Percentiles rank a stretch among this genome's conserved stretches.
phyloP scores from a whole-genome alignment of 768 basidiomycete genomes.

The Fomitopsis pulvina region DNA sequence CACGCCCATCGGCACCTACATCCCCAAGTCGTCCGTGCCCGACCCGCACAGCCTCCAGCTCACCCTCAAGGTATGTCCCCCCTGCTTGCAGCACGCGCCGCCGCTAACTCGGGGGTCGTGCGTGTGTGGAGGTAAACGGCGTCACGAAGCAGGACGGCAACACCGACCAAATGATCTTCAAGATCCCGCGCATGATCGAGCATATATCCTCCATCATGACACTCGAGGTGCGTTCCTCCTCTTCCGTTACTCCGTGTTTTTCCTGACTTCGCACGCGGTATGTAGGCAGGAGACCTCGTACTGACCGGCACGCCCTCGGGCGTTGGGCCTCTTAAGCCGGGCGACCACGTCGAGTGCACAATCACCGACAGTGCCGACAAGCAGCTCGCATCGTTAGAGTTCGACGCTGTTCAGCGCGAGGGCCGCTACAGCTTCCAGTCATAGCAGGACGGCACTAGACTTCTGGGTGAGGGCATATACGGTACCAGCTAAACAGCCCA shows the following conservation, averaged over 20 bases:
- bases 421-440: constrained; percentile 60
- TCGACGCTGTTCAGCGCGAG: constrained; percentile 56
- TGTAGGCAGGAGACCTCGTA: constrained; percentile 85
- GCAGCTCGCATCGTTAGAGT: constrained; percentile 54
- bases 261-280: background rate
- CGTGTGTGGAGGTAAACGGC: constrained; percentile 65
- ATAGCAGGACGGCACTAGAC: background rate
- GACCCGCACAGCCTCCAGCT: constrained; percentile 77
- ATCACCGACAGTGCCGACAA: constrained; percentile 51
- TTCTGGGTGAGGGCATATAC: background rate
- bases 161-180: constrained; percentile 89
- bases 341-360: constrained; percentile 74
- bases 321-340: constrained; percentile 70
- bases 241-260: background rate
- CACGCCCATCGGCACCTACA: constrained; percentile 82
- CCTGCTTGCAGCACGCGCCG: background rate
- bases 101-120: background rate
- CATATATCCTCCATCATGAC: constrained; percentile 96
- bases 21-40: constrained; percentile 61
- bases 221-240: constrained; percentile 56
- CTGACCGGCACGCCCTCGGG: constrained; percentile 91
- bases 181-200: constrained; percentile 79
- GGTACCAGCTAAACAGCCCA: too few relatives aligned
- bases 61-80: constrained; percentile 54
- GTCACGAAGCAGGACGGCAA: constrained; percentile 76